phyloP scores from a whole-genome alignment of 495 filamentous ascomycete species.

The Neurospora sp. region DNA sequence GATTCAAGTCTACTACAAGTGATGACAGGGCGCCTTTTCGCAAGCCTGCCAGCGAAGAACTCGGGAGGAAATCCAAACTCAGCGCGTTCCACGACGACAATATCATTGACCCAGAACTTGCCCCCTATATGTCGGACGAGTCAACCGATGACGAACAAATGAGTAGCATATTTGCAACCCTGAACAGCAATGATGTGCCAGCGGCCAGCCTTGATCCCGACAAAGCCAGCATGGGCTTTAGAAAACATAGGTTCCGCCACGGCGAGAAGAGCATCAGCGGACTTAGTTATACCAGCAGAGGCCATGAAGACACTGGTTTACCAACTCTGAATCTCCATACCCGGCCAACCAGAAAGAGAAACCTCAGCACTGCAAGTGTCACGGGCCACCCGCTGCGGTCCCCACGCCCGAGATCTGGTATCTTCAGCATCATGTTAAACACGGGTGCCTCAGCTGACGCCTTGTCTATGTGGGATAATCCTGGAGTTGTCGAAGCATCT shows the following conservation, averaged over 20 bases:
- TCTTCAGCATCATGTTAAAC: conserved; percentile 20
- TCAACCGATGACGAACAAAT: conserved; percentile 88
- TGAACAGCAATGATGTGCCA: conserved; percentile 38
- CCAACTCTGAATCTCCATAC: conserved; percentile 43
- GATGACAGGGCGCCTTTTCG: conserved; percentile 85
- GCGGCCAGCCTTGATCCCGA: conserved; percentile 39
- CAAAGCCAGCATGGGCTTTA: conserved; percentile 41
- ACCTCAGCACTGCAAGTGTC: conserved; percentile 63
- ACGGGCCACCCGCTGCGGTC: conserved; percentile 57
- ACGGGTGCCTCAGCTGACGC: conserved; percentile 33
- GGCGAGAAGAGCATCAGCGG: conserved; percentile 60
- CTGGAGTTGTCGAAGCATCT: conserved; percentile 31
- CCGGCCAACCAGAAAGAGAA: conserved; percentile 55
- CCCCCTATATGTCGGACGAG: conserved; percentile 90
- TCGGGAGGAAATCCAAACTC: conserved; percentile 49
- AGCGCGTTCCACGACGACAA: conserved; percentile 95
- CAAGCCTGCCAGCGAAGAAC: conserved; percentile 57
- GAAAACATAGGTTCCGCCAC: conserved; percentile 60
- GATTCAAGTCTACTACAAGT: conserved; percentile 35
- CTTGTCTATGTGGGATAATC: conserved; percentile 27
- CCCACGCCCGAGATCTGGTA: conserved; percentile 45
- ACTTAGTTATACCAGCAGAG: conserved; percentile 49
- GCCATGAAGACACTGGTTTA: conserved; percentile 27
- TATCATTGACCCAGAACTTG: conserved; percentile 94
- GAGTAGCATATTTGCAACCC: conserved; percentile 71